phyloP scores from a whole-genome alignment of 2,329 filamentous ascomycete species.

The Alternaria sp. region DNA sequence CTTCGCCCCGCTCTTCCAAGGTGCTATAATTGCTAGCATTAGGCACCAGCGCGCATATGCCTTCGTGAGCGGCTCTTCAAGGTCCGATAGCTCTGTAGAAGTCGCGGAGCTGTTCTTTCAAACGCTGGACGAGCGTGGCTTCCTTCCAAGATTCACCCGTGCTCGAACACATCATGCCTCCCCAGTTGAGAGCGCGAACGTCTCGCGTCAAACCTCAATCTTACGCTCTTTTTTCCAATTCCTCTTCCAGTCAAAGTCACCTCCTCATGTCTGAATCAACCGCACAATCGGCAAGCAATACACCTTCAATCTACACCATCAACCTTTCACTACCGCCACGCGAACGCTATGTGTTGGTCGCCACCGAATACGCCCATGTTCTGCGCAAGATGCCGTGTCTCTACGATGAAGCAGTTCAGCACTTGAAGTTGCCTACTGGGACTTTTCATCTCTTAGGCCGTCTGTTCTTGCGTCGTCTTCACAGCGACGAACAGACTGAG shows the following conservation, averaged over 20 bases:
- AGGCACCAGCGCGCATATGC: not conserved
- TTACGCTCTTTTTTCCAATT: not conserved
- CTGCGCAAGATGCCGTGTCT: constrained; percentile 55
- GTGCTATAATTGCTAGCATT: not conserved
- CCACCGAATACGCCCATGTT: constrained; percentile 52
- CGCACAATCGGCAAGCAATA: not conserved
- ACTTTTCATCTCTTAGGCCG: constrained; percentile 48
- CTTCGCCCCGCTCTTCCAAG: not conserved
- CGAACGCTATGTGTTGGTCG: constrained; percentile 59
- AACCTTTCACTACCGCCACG: constrained; percentile 62
- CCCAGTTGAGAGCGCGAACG: constrained; percentile 2
- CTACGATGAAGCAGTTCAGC: constrained; percentile 58
- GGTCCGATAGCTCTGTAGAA: not conserved
- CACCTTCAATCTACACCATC: constrained; percentile 54
- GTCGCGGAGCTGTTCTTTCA: not conserved
- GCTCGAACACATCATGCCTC: constrained; percentile 1
- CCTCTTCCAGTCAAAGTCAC: not conserved
- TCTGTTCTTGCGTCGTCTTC: constrained; percentile 58
- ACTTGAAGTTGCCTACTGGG: constrained; percentile 10
- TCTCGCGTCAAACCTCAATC: constrained; percentile 1
- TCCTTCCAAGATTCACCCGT: not conserved
- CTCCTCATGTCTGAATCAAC: not conserved
- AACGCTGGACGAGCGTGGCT: constrained; percentile 1
- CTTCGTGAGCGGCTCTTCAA: not conserved
- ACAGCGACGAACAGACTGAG: constrained; percentile 63